These are phyloP conservation scores for Tephrocybe rancida DNA, from an alignment of 768 basidiomycete species.

Conservation along the genomic window DNA sequence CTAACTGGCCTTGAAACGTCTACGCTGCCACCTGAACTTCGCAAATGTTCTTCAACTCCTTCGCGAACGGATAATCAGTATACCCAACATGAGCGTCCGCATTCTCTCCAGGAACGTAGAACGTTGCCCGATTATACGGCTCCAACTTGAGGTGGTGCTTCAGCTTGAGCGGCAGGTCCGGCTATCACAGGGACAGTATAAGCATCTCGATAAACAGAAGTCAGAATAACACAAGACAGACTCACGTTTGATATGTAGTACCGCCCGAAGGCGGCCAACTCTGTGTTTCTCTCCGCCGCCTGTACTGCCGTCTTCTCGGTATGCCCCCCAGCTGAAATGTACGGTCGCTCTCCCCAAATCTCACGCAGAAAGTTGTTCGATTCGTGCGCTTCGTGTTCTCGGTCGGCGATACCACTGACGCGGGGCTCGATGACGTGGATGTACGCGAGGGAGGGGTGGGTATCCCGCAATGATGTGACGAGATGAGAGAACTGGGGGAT, in stretches of 20 bases:
- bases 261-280: slow-evolving; percentile 29
- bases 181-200: too few species aligned
- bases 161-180: not conserved
- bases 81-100: too few species aligned
- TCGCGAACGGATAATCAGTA: slow-evolving; percentile 25
- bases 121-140: too few species aligned
- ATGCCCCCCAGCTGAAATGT: slow-evolving; percentile 48
- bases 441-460: slow-evolving; percentile 50
- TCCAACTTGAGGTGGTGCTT: slow-evolving; percentile 9
- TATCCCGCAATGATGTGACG: slow-evolving; percentile 35
- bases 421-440: slow-evolving; percentile 50
- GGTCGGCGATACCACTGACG: slow-evolving; percentile 16
- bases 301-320: slow-evolving; percentile 37
- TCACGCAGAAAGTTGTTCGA: slow-evolving; percentile 46
- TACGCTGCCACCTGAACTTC: slow-evolving; percentile 25
- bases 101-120: slow-evolving; percentile 34
- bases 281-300: slow-evolving; percentile 31
- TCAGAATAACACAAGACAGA: not conserved
- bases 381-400: slow-evolving; percentile 12
- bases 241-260: slow-evolving; percentile 33
- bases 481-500: too few species aligned
- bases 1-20: too few species aligned
- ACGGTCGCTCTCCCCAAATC: slow-evolving; percentile 43
- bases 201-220: not conserved
- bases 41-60: not conserved